phyloP scores from a whole-genome alignment of 495 filamentous ascomycete genomes.

The Margaritispora aquatica region DNA sequence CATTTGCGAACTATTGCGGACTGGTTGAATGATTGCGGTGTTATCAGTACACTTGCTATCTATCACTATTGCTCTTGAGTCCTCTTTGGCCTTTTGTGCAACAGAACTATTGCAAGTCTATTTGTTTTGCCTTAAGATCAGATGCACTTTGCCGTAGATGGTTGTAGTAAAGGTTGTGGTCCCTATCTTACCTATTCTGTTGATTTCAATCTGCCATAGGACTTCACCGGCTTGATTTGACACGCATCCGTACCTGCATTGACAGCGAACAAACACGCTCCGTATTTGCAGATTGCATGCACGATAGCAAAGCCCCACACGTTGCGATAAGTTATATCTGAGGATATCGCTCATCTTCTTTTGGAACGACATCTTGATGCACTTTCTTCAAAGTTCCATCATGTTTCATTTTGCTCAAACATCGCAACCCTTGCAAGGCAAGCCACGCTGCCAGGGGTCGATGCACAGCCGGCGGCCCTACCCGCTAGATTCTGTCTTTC shows the following conservation, averaged over 20 bases:
- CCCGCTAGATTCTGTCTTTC: not conserved
- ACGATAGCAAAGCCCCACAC: not conserved
- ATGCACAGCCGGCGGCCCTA: not conserved
- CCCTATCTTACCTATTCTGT: not conserved
- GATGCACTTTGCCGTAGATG: no score
- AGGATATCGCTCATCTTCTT: not conserved
- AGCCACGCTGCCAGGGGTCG: no score
- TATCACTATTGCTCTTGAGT: not conserved
- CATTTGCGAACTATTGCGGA: not conserved
- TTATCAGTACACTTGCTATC: not conserved
- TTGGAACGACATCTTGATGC: not conserved
- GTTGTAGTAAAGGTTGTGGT: not conserved
- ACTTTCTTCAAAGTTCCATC: not conserved
- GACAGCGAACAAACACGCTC: not conserved
- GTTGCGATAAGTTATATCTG: not conserved
- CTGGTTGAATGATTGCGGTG: not conserved
- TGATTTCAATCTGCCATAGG: not conserved
- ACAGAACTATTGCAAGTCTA: no score
- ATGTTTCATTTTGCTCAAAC: not conserved
- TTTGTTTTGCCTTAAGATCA: no score
- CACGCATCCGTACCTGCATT: not conserved
- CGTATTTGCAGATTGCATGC: not conserved
- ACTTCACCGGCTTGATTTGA: not conserved
- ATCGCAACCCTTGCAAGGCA: slow-evolving; percentile 3
- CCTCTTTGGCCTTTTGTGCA: no score